Conservation (phyloP, 176 grass and related monocot species). For the Areca catechu region DNA sequence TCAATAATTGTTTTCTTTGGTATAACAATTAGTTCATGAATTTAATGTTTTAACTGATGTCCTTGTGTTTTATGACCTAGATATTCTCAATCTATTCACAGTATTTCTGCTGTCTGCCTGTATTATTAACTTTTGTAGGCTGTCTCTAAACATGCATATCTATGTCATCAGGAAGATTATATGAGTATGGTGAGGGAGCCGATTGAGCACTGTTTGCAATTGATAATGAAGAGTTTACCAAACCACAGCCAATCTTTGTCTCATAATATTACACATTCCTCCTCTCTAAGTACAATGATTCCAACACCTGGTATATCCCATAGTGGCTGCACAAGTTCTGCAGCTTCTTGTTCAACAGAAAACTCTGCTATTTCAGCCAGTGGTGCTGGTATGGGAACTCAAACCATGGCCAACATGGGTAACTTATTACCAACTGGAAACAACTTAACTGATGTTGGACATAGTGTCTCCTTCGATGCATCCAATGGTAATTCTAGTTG, state of each 20-base stretch:
- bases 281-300: slow-evolving; percentile 71
- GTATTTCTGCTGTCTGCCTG: no score
- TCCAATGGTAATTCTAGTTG: slow-evolving; percentile 7
- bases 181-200: slow-evolving; percentile 44
- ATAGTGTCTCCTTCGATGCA: slow-evolving; percentile 9
- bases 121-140: no score
- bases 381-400: slow-evolving; percentile 48
- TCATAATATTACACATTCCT: slow-evolving; percentile 49
- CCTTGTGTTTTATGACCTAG: no score
- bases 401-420: slow-evolving; percentile 43
- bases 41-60: neutral
- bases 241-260: slow-evolving; percentile 14
- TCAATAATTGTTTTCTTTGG: slow-evolving; percentile 5
- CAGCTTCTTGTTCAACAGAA: slow-evolving; percentile 44
- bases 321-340: slow-evolving; percentile 40
- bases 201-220: slow-evolving; percentile 45
- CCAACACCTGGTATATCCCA: slow-evolving; percentile 84
- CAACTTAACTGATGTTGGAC: slow-evolving; percentile 22
- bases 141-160: neutral
- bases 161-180: slow-evolving; percentile 67
- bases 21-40: slow-evolving; percentile 11
- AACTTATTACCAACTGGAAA: slow-evolving; percentile 31
- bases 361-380: slow-evolving; percentile 34
- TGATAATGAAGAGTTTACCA: slow-evolving; percentile 41
- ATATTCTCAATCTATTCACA: no score